Evolutionary conservation across 1,284 basidiomycete genomes (phyloP), one percentile per base, ranked within the genome.

Genomic region (Sporisorium scitamineum): DNA sequence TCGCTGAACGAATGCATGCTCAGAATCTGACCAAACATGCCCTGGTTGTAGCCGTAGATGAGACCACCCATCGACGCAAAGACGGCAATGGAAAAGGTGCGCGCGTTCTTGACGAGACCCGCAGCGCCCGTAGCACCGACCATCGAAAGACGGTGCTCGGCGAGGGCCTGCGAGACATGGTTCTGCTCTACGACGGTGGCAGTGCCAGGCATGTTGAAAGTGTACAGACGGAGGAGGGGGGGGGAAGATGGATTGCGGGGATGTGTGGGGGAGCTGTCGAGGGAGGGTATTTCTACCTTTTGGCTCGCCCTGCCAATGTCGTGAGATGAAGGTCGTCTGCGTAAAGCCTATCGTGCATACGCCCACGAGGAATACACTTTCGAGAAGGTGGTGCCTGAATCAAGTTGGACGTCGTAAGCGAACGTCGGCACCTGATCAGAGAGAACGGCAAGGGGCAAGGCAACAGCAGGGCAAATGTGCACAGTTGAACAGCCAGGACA

Each of bases 21-120:
- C 16, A 94, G 88, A 9, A 94, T 90, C 83, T 93, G 80, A 45
- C 79, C 79, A 32, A 80, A 81, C 70, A 79, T 71, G 39, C 91
- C 91, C 80, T 92, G 91, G 76, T 91, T 91, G 84, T 91, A 92
- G 5, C 92, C 92, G 84, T 94, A 94, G 26, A 91, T 89, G 52
- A 93, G 83, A 0, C 93, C 92, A 4, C 92, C 93, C 76, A 93
- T 89, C 16, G 90, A 91, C 0, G 91, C 92, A 51, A 82, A 82
- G 32, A 82, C 62, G 45, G 80, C 80, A 34, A 81, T 82, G 47
- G 63, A 31, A 42, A 76, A 67, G 52, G 79, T 79, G 26, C 73
- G 60, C 13, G 61, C 61, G 53, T 82, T 82, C 61, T 66, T 64
- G 54, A 81, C 27, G 55, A 82, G 74, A 45, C 80, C 80, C 22